Percentiles rank a stretch among this genome's conserved stretches.
Conservation (phyloP, 1,284 basidiomycete genomes). For the Trichosporon ovoides region DNA sequence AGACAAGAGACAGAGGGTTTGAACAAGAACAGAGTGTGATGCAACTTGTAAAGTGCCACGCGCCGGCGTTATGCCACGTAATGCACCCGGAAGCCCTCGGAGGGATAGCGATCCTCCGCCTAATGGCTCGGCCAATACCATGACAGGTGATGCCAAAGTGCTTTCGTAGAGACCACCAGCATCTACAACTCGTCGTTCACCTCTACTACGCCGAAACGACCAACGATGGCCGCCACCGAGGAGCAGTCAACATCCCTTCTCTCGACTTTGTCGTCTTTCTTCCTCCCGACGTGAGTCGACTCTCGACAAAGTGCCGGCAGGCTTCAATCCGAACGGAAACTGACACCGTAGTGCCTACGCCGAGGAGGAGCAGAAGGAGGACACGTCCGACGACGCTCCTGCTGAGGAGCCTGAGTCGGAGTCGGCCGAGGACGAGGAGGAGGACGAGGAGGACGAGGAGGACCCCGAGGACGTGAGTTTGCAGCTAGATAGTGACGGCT, state of each 20-base stretch:
- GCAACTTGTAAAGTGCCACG: background rate
- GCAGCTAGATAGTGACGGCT: too few species aligned
- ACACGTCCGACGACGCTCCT: slow-evolving; percentile 40
- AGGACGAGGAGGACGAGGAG: slow-evolving; percentile 50
- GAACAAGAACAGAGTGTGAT: too few species aligned
- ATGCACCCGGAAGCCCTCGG: slow-evolving; percentile 1
- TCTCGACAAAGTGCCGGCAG: too few species aligned
- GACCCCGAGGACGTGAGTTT: slow-evolving; percentile 75
- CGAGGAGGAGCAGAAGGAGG: slow-evolving; percentile 44
- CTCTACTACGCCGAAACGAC: background rate
- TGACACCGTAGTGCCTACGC: slow-evolving; percentile 41
- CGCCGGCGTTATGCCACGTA: background rate
- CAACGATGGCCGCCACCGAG: slow-evolving; percentile 20
- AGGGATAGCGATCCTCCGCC: slow-evolving; percentile 1
- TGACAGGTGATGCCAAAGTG: slow-evolving; percentile 4
- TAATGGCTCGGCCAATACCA: slow-evolving; percentile 9
- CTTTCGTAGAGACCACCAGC: background rate
- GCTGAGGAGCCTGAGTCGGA: slow-evolving; percentile 43
- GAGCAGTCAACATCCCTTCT: slow-evolving; percentile 31
- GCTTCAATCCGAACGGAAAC: background rate
- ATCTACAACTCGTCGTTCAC: slow-evolving; percentile 8
- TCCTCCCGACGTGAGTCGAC: slow-evolving; percentile 39
- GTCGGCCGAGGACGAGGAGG: slow-evolving; percentile 44
- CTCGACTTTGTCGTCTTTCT: slow-evolving; percentile 33
- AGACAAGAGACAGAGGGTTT: too few species aligned